A percentile compares a stretch with the other conserved stretches of the same genome.
These are phyloP conservation scores for Ceraceosorus guamensis DNA, from an alignment of 1,284 basidiomycete genomes.

Conservation along the genomic window DNA sequence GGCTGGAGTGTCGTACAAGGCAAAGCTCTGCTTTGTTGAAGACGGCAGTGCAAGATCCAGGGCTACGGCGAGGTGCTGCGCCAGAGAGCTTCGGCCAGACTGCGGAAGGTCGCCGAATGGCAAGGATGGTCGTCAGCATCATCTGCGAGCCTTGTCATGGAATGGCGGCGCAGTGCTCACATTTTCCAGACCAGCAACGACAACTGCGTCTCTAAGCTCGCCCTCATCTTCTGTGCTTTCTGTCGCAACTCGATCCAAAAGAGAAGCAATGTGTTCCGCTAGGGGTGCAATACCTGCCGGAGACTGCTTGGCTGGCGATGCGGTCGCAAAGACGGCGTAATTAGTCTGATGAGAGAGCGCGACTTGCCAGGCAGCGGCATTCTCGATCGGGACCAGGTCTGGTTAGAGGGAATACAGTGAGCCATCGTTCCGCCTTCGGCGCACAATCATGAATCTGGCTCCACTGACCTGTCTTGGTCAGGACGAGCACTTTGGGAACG, in stretches of 20 bases:
- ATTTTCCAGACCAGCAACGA: slow-evolving; percentile 33
- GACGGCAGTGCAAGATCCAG: not conserved
- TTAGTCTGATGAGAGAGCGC: slow-evolving; percentile 14
- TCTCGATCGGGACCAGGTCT: slow-evolving; percentile 39
- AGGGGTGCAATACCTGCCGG: slow-evolving; percentile 12
- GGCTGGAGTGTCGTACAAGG: slow-evolving; percentile 35
- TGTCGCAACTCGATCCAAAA: not conserved
- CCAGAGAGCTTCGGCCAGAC: slow-evolving; percentile 14
- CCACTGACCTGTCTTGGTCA: no score
- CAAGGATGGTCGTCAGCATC: not conserved
- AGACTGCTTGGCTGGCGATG: slow-evolving; percentile 14
- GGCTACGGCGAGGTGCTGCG: slow-evolving; percentile 7
- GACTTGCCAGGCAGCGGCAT: slow-evolving; percentile 29
- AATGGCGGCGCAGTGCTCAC: slow-evolving; percentile 2
- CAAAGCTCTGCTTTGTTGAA: not conserved
- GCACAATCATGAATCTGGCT: no score
- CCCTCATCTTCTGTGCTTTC: slow-evolving; percentile 16
- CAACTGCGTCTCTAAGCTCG: slow-evolving; percentile 19
- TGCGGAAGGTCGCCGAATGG: not conserved
- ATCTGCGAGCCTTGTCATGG: not conserved
- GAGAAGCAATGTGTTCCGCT: not conserved
- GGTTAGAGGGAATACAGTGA: not conserved
- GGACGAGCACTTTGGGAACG: no score
- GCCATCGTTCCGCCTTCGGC: no score
- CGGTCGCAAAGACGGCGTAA: slow-evolving; percentile 21